phyloP scores from a whole-genome alignment of 1,284 basidiomycete genomes.

The Cryptococcus floricola region DNA sequence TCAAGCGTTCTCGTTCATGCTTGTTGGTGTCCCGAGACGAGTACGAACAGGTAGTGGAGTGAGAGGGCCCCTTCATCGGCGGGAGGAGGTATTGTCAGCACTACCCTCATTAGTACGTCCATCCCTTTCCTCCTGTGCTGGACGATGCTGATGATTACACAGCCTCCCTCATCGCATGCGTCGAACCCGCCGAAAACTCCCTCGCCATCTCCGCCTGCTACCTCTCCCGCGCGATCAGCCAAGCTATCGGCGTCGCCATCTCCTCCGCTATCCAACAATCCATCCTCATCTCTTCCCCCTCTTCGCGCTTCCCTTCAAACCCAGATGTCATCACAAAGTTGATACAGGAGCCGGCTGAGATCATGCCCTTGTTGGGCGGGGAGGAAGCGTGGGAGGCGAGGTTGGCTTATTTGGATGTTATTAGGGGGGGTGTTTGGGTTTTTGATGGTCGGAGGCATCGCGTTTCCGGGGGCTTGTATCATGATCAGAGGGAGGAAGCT shows the following conservation, averaged over 20 bases:
- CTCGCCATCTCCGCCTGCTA: constrained; percentile 37
- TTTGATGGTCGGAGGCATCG: constrained; percentile 21
- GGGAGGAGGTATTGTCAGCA: constrained; percentile 25
- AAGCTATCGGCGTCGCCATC: constrained; percentile 34
- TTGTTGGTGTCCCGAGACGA: constrained; percentile 24
- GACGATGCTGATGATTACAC: neutral
- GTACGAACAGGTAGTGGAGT: constrained; percentile 19
- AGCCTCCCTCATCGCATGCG: constrained; percentile 25
- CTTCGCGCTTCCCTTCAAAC: constrained; percentile 8
- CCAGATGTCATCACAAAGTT: constrained; percentile 17
- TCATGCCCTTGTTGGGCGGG: constrained; percentile 20
- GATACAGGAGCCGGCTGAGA: constrained; percentile 28
- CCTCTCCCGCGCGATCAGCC: constrained; percentile 33
- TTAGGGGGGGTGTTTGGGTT: constrained; percentile 29
- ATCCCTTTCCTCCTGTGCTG: neutral
- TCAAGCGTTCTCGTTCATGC: constrained; percentile 24
- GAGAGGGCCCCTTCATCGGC: constrained; percentile 28
- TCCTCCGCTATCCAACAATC: constrained; percentile 34
- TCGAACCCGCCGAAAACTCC: constrained; percentile 25
- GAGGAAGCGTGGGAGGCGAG: constrained; percentile 17
- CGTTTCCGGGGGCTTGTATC: too few species aligned
- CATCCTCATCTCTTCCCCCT: constrained; percentile 19
- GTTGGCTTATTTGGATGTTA: constrained; percentile 28
- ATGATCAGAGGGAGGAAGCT: constrained; percentile 10
- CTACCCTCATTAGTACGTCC: constrained; percentile 16